Evolutionary conservation across 352 stramenopile species (phyloP), one percentile per base, ranked within the genome.

Genomic region (Phytophthora hibernalis): DNA sequence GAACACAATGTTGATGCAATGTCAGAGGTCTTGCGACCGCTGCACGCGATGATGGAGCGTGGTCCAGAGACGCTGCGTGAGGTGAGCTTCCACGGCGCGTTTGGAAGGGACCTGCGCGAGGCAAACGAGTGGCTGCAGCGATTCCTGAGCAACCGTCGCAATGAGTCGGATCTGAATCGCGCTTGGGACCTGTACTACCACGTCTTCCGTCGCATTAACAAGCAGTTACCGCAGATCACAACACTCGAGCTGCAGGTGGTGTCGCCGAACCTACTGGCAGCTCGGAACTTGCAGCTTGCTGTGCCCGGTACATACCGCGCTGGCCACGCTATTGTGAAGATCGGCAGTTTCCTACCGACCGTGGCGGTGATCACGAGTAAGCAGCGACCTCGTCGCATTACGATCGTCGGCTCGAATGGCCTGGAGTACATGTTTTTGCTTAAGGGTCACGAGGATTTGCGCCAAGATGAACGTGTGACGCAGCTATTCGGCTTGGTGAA

Each of bases 401-500:
- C 87, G 12, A 97, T 99, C 30, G 70, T 92, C 10, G 98, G 97
- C 18, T 98, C 93, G 54, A 98, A 99, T 77, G 98, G 98, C 0
- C 83, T 98, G 40, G 92, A 99, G 70, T 99, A 99, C 86, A 92
- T 98, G 61, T 99, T 99, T 68, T 78, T 99, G 47, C 85, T 99
- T 1, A 99, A 99, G 79, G 98, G 98, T 15, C 96, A 99, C 71
- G 98, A 99, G 78, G 98, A 99, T 85, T 74, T 99, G 48, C 81
- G 98, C 18, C 98, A 99, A 79, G 98, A 99, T 71, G 98, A 99
- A 77, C 87, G 97, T 21, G 97, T 99, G 37, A 99, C 99, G 87
- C 98, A 99, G 76, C 77, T 99, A 0, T 99, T 99, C 77, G 98
- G 97, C 3, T 85, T 99, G n/a, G 97, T 99, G 43, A 99, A 99